Evolutionary conservation across 2,329 filamentous ascomycete species (phyloP).

Genomic region (Fusarium drepaniforme): DNA sequence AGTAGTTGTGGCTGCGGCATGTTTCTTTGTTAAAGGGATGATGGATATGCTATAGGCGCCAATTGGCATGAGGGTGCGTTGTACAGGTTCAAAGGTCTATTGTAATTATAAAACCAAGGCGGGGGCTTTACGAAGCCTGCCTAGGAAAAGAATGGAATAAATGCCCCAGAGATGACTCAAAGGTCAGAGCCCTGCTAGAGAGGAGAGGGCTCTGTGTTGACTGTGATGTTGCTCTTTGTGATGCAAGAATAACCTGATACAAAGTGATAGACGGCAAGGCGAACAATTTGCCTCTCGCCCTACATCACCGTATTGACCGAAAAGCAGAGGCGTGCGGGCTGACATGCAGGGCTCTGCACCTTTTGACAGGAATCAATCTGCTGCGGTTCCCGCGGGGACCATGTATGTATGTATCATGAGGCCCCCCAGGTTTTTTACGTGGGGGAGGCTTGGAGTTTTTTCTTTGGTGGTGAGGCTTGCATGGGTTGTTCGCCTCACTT

Average conservation of each 20-base stretch:
- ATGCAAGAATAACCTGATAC: not conserved
- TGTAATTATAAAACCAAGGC: slow-evolving; percentile 45
- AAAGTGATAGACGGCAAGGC: slow-evolving; percentile 4
- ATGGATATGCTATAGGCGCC: slow-evolving; percentile 47
- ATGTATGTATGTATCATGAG: slow-evolving; percentile 6
- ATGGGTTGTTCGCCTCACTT: slow-evolving; percentile 36
- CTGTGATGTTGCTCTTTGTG: not conserved
- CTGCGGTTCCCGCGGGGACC: not conserved
- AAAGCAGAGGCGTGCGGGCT: not conserved
- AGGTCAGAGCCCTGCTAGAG: not conserved
- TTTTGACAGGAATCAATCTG: slow-evolving; percentile 4
- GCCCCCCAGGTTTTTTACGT: not conserved
- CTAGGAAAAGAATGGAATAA: slow-evolving; percentile 39
- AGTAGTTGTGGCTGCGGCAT: slow-evolving; percentile 34
- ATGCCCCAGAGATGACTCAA: slow-evolving; percentile 12
- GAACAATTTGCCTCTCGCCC: slow-evolving; percentile 8
- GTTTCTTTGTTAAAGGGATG: slow-evolving; percentile 41
- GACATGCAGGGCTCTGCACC: slow-evolving; percentile 11
- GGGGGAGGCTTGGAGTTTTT: slow-evolving; percentile 14
- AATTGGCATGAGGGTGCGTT: slow-evolving; percentile 45
- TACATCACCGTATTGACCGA: not conserved
- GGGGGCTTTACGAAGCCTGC: slow-evolving; percentile 31
- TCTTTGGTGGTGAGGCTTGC: slow-evolving; percentile 31
- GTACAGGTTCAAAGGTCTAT: slow-evolving; percentile 42
- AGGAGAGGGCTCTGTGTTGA: not conserved